phyloP scores from a whole-genome alignment of 2,329 filamentous ascomycete species.

The Fusarium gaditjirri region DNA sequence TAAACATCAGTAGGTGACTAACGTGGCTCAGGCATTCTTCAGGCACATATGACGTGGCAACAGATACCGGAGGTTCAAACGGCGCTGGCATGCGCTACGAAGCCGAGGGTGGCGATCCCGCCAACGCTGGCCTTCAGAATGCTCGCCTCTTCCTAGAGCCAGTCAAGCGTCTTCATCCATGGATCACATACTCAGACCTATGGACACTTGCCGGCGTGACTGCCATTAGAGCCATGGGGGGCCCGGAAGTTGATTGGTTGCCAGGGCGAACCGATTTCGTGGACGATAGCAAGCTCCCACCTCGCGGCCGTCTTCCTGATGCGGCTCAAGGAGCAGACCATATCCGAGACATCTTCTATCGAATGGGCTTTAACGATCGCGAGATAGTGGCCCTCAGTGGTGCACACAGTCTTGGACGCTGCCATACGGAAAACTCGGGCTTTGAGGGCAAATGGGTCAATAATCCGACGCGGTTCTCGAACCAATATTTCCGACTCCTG shows the following conservation, averaged over 20 bases:
- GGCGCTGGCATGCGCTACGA: slow-evolving; percentile 13
- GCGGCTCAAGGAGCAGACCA: slow-evolving; percentile 8
- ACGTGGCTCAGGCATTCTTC: background rate
- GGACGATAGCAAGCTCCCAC: slow-evolving; percentile 4
- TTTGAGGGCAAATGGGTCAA: slow-evolving; percentile 13
- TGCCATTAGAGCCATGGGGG: background rate
- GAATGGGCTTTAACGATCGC: slow-evolving; percentile 7
- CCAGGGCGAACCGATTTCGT: slow-evolving; percentile 11
- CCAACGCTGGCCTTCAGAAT: slow-evolving; percentile 11
- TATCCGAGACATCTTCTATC: slow-evolving; percentile 3
- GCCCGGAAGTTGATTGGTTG: background rate
- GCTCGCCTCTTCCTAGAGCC: slow-evolving; percentile 9
- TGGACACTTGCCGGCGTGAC: slow-evolving; percentile 6
- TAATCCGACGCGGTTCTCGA: slow-evolving; percentile 8
- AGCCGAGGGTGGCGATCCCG: slow-evolving; percentile 10
- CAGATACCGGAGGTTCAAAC: slow-evolving; percentile 5
- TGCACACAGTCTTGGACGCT: slow-evolving; percentile 3
- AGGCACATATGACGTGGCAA: slow-evolving; percentile 4
- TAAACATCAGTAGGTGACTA: background rate
- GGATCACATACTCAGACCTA: slow-evolving; percentile 13
- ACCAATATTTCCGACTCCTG: slow-evolving; percentile 12
- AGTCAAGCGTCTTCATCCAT: slow-evolving; percentile 1
- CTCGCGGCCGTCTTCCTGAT: slow-evolving; percentile 8
- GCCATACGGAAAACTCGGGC: slow-evolving; percentile 9
- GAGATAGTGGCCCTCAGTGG: slow-evolving; percentile 9